Evolutionary conservation across 2,329 filamentous ascomycete species (phyloP), one percentile per base, ranked within the genome.

Genomic region (Corniculantispora saksenae): DNA sequence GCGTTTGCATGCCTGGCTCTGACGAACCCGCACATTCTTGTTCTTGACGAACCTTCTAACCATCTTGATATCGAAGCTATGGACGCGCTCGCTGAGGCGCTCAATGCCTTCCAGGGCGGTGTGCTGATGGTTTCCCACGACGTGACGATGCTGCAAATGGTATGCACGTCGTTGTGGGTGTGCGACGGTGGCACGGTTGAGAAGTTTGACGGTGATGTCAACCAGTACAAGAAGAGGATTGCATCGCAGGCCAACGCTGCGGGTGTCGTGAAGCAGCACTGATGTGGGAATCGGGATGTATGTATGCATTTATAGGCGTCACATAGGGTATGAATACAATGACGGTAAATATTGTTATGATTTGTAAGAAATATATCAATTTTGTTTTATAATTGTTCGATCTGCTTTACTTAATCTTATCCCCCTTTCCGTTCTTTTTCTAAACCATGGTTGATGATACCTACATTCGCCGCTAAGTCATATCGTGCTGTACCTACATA

Each of bases 111-210:
- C 81, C 86, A 97, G 80, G 95, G 95, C 67, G 95, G 95, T 77
- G 94, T 99, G 64, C 82, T 99, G 72, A 98, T 99, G 93, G 95
- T 99, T 65, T 97, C 92, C 74, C 95, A 99, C 90, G 95, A 99
- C 76, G 95, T 99, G 62, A 98, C 95, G 1, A 97, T 99, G 93
- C 78, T 99, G 78, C 93, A 97, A 82, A 97, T 91, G 61, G 95
- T 99, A 45, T 99, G 95, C 79, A 95, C 84, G 59, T 95, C 90
- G 75, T 81, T 99, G 74, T 99, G 95, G 95, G 94, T 99, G 68
- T 99, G 95, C 75, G 95, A 99, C 77, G 84, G 90, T 66, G 95
- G 95, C 12, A 95, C 90, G 1, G 94, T 99, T 23, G 93, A 97
- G 85, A 94, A 97, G 81, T 99, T 99, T 80, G 89, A 91, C 67